These are phyloP conservation scores for Stephania japonica DNA, from an alignment of 164 flowering plant species.

Conservation along the genomic window DNA sequence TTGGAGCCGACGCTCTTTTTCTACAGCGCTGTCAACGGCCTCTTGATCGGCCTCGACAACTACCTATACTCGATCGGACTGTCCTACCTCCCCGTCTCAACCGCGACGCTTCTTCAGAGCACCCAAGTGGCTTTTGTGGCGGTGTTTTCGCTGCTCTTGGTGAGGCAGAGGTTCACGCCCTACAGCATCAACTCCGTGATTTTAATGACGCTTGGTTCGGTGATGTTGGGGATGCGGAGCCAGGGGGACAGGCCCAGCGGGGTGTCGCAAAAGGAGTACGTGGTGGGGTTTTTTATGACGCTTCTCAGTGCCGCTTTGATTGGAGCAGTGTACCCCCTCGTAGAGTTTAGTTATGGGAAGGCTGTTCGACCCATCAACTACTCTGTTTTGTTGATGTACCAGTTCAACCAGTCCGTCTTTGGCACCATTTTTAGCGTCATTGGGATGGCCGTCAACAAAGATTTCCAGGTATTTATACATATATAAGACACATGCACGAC, in stretches of 20 bases:
- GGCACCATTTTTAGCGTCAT: not conserved
- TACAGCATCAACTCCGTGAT: conserved; percentile 10
- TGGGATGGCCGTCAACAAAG: not conserved
- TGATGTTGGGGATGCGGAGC: not conserved
- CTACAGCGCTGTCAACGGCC: conserved; percentile 3
- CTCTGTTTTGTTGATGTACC: not conserved
- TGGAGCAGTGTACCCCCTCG: conserved; percentile 1
- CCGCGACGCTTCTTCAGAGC: conserved; percentile 6
- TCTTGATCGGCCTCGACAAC: conserved; percentile 1
- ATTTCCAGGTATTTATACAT: not conserved
- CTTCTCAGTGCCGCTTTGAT: conserved; percentile 1
- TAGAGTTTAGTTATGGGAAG: conserved; percentile 8
- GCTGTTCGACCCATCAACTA: not conserved
- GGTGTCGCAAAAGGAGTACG: not conserved
- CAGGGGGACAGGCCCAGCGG: conserved; percentile 2
- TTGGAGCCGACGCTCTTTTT: conserved; percentile 6
- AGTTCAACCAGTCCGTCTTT: conserved; percentile 6
- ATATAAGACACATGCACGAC: too few relatives aligned
- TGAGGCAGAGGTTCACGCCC: conserved; percentile 13
- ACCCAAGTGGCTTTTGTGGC: conserved; percentile 14
- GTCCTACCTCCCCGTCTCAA: conserved; percentile 11
- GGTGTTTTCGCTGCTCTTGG: conserved; percentile 7
- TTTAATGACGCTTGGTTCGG: conserved; percentile 9
- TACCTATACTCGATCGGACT: conserved; percentile 6
- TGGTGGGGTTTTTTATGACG: conserved; percentile 11